phyloP scores from a whole-genome alignment of 169 alveolate species.

The Plasmodium blacklocki region DNA sequence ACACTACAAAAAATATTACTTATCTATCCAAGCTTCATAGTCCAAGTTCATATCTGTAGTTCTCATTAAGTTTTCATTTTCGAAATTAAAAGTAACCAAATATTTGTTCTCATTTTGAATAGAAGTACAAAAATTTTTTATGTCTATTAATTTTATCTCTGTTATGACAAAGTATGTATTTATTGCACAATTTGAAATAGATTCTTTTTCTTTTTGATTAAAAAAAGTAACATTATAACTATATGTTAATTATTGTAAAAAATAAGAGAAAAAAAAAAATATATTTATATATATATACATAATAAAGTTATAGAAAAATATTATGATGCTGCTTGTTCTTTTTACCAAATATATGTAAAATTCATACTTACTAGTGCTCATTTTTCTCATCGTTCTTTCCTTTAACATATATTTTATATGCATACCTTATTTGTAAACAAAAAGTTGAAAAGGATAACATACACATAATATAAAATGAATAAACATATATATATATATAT shows the following conservation, averaged over 20 bases:
- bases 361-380: constrained; percentile 52
- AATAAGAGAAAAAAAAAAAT: constrained; percentile 11
- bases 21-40: constrained; percentile 75
- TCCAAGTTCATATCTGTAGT: constrained; percentile 67
- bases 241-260: not conserved
- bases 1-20: constrained; percentile 17
- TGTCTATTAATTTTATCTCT: constrained; percentile 10
- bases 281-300: not conserved
- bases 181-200: constrained; percentile 48
- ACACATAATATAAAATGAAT: not conserved
- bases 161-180: constrained; percentile 39
- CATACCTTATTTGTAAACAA: constrained; percentile 29
- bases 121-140: not conserved
- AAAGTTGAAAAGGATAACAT: too few relatives aligned
- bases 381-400: constrained; percentile 52
- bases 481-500: not conserved
- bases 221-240: constrained; percentile 65
- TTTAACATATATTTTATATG: constrained; percentile 48
- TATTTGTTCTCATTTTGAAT: constrained; percentile 28
- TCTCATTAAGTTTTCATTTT: constrained; percentile 49
- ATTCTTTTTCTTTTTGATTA: constrained; percentile 47
- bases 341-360: not conserved
- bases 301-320: too few relatives aligned
- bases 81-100: constrained; percentile 60
- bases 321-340: not conserved